Conservation (phyloP, 305 asterid species). For the Nicotiana rustica region DNA sequence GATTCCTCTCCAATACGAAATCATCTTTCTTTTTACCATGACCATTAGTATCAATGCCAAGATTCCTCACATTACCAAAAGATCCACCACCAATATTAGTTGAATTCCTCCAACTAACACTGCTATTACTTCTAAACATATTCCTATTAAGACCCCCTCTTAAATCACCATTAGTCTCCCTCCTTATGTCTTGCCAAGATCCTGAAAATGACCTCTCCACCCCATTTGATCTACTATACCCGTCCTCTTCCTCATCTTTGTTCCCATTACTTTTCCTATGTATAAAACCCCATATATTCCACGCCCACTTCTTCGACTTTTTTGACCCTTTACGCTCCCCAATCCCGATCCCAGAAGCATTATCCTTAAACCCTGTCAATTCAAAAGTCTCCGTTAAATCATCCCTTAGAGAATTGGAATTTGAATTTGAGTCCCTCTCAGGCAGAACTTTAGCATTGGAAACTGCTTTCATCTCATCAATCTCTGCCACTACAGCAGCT, state of each 20-base stretch:
- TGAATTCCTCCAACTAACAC: conserved; percentile 83
- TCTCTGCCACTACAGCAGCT: conserved; percentile 85
- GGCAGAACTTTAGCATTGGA: conserved; percentile 75
- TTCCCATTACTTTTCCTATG: conserved; percentile 61
- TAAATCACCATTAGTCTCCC: conserved; percentile 51
- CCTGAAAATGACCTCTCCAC: conserved; percentile 84
- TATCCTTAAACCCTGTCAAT: conserved; percentile 68
- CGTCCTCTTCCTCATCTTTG: conserved; percentile 68
- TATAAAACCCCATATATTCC: conserved; percentile 81
- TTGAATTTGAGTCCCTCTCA: conserved; percentile 62
- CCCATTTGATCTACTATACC: conserved; percentile 72
- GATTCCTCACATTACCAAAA: conserved; percentile 62
- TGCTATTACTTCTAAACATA: conserved; percentile 77
- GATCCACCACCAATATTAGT: conserved; percentile 63
- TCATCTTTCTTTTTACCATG: conserved; percentile 67
- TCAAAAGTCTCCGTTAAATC: conserved; percentile 83
- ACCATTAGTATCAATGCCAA: conserved; percentile 60
- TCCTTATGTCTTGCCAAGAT: conserved; percentile 79
- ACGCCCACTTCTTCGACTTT: conserved; percentile 84
- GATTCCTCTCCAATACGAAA: conserved; percentile 76
- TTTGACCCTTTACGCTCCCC: conserved; percentile 73
- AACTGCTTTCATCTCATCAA: conserved; percentile 69
- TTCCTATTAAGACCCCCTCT: conserved; percentile 57
- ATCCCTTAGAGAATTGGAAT: conserved; percentile 70
- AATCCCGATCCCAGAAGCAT: conserved; percentile 56